phyloP scores from a whole-genome alignment of 2,329 filamentous ascomycete species.

The Parastagonospora nodorum region DNA sequence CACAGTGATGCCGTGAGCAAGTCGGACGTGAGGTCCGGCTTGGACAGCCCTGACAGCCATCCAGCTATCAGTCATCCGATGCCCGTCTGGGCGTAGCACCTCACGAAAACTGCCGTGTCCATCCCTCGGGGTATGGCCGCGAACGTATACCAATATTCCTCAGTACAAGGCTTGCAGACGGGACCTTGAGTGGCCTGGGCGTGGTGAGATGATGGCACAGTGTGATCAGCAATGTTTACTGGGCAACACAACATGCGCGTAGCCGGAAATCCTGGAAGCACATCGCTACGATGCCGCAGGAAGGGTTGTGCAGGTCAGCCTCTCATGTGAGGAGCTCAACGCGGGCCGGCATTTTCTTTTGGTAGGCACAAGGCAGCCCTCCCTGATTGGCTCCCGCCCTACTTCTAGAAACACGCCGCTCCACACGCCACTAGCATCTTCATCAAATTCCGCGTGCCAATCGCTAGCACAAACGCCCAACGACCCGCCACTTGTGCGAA shows the following conservation, averaged over 20 bases:
- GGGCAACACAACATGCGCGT: conserved; percentile 22
- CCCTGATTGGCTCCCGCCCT: conserved; percentile 26
- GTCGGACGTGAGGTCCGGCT: conserved; percentile 9
- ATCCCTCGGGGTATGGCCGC: conserved; percentile 18
- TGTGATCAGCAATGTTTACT: conserved; percentile 20
- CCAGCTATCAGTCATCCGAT: no score
- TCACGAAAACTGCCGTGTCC: conserved; percentile 19
- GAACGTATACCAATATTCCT: conserved; percentile 20
- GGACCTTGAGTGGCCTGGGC: conserved; percentile 15
- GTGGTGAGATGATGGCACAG: conserved; percentile 22
- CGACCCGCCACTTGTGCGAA: conserved; percentile 21
- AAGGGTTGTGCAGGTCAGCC: conserved; percentile 26
- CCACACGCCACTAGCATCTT: conserved; percentile 20
- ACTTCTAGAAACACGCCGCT: conserved; percentile 23
- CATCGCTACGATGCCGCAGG: conserved; percentile 27
- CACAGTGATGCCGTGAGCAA: conserved; percentile 20
- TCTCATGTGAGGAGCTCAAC: conserved; percentile 9
- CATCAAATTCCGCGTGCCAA: conserved; percentile 24
- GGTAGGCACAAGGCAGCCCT: conserved; percentile 4
- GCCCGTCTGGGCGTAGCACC: conserved; percentile 1
- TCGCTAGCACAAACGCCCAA: conserved; percentile 21
- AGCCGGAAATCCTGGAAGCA: conserved; percentile 34
- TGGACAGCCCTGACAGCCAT: neutral
- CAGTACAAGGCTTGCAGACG: conserved; percentile 16
- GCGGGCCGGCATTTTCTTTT: conserved; percentile 12